Evolutionary conservation across 331 rosid species (phyloP).

Genomic region (Pyracantha coccinea): DNA sequence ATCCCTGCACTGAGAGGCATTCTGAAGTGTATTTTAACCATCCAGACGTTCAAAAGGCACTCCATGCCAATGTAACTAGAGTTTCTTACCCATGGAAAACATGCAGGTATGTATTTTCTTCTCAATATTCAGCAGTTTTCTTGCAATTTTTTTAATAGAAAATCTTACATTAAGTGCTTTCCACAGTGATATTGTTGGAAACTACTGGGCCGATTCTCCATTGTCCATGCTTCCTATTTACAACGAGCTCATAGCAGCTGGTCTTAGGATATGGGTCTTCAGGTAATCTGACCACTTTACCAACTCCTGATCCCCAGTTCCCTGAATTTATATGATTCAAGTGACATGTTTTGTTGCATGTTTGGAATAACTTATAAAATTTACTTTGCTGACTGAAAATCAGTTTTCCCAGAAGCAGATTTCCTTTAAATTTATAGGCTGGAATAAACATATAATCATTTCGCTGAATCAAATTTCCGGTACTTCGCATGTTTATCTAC

Average conservation of each 20-base stretch:
- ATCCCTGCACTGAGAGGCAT: conserved; percentile 82
- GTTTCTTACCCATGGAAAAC: conserved; percentile 75
- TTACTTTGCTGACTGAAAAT: too few species aligned
- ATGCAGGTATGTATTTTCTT: conserved; percentile 51
- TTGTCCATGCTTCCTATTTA: conserved; percentile 91
- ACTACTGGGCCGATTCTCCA: conserved; percentile 86
- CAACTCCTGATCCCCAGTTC: background rate
- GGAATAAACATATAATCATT: too few species aligned
- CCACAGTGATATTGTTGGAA: conserved; percentile 63
- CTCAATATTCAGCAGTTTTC: conserved; percentile 1
- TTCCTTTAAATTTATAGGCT: too few species aligned
- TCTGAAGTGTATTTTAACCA: conserved; percentile 65
- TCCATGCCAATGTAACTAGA: conserved; percentile 85
- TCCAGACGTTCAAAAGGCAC: conserved; percentile 87
- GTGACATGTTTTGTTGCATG: background rate
- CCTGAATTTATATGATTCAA: background rate
- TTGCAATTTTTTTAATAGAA: background rate
- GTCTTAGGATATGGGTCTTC: conserved; percentile 77
- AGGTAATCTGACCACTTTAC: conserved; percentile 34
- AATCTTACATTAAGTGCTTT: conserved; percentile 6
- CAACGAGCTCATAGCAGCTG: conserved; percentile 70
- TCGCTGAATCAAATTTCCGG: too few species aligned
- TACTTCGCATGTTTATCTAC: too few species aligned
- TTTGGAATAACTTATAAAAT: too few species aligned
- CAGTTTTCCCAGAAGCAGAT: too few species aligned